Evolutionary conservation across 495 filamentous ascomycete species (phyloP), one percentile per base, ranked within the genome.

Genomic region (Aspergillus bridgeri): DNA sequence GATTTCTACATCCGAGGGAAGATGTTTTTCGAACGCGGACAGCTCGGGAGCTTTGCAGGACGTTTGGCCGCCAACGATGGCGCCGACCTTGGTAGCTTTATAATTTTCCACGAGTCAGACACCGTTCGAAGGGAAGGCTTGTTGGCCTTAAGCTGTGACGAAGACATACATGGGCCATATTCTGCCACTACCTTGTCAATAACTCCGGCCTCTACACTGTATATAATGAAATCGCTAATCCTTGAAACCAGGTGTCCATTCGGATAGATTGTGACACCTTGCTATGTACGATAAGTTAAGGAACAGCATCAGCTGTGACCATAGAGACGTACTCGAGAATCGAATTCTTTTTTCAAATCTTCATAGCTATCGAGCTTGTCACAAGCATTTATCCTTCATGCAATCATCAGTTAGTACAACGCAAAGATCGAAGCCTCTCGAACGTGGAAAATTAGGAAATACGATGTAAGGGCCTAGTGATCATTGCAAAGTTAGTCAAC

Each of bases 21-120:
- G 83, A 73, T 96, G 81, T 59, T 86, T 83, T 62, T 97, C 91
- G 68, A 98, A 97, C 2, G 93, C 92, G 42, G 86, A 86, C 63
- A 98, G 93, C 73, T 98, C 94, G 3, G 93, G 94, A 49, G 91
- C 91, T 77, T 98, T 98, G 79, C 95, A 98, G 4, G 95, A 98
- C 2, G 94, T 98, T 73, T 98, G 94, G 19, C 94, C 94, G 52
- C 94, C 94, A 42, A 98, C 94, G 58, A 98, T 92, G 45, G 95
- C 94, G 53, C 88, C 87, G 59, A 90, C 80, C 69, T 95, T 96
- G 48, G 95, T 98, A 63, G 95, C 93, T 97, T 64, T 62, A 51
- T 56, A 45, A 54, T 46, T 58, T 57, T 56, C 53, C 45, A 63
- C 51, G 47, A 54, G 66, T 76, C 65, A 74, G 65, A 75, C 62